Evolutionary conservation across 345 rosid species (phyloP), one percentile per base, ranked within the genome.

Genomic region (Acer saccharum): DNA sequence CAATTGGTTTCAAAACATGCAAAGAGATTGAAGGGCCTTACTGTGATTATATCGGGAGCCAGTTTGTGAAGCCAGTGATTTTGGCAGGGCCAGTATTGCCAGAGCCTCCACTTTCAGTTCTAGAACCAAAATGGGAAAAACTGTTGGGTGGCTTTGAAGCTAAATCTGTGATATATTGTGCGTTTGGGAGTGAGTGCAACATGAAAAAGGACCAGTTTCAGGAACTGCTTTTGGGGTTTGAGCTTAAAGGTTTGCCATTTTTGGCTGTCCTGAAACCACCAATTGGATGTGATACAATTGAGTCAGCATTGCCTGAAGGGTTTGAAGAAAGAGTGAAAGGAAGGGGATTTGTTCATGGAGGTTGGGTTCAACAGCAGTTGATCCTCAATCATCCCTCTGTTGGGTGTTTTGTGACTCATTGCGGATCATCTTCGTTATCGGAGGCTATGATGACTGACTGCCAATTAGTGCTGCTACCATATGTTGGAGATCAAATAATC

Each of bases 371-470:
- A 20, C 83, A 87, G 20, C 82, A 80, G 20, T 25, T 78, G 77
- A 77, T 87, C n/a, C 50, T 87, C 60, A 69, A 72, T 12, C 88
- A 87, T 64, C 82, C 74, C n/a, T 77, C 81, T 20, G 74, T 81
- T 0, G 85, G 88, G 65, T 84, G 88, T 76, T 87, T 87, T 17
- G 82, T 87, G 60, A 79, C 82, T 2, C 87, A 84, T 2, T 83
- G 88, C 66, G 90, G 90, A 23, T 80, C 71, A 0, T 79, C 84
- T 1, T 84, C 82, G 1, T 29, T 83, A 3, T 77, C 79, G 4
- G 83, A 84, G 16, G 83, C 82, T 14, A 23, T 83, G 77, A 66
- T 79, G 9, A 84, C 18, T 48, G 67, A 81, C 4, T 81, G 83
- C 72, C 82, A 79, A 72, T 18, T 87, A 54, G 86, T 87, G 13